Percentiles rank a stretch among this genome's conserved stretches.
phyloP scores from a whole-genome alignment of 139 green algal species.

The Spirogloea muscicola region DNA sequence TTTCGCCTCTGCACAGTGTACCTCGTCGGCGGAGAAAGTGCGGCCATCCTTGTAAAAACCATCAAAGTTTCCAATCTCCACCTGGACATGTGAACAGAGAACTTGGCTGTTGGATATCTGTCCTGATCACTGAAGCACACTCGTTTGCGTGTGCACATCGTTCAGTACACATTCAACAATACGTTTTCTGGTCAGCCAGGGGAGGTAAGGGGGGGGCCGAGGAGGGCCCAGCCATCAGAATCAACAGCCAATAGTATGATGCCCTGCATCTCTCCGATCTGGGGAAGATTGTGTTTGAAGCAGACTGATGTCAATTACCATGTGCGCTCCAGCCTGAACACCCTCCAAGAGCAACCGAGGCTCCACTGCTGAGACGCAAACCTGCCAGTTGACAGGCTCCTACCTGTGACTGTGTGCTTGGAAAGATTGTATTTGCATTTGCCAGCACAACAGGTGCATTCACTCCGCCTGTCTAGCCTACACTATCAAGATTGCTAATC shows the following conservation, averaged over 20 bases:
- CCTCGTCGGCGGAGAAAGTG: constrained; percentile 45
- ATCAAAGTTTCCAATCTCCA: constrained; percentile 52
- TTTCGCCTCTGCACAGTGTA: neutral
- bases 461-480: too few species aligned
- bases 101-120: too few species aligned
- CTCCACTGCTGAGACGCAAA: constrained; percentile 44
- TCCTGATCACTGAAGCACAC: neutral
- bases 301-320: constrained; percentile 23
- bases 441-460: too few species aligned
- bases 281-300: too few species aligned
- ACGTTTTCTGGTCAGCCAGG: neutral
- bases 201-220: neutral
- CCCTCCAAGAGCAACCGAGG: constrained; percentile 28
- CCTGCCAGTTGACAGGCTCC: constrained; percentile 2
- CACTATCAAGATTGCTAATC: too few species aligned
- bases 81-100: constrained; percentile 14
- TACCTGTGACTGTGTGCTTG: too few species aligned
- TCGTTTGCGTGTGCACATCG: neutral
- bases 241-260: too few species aligned
- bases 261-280: too few species aligned
- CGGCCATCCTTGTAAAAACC: constrained; percentile 43
- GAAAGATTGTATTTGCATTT: too few species aligned
- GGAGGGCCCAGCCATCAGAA: neutral
- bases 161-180: neutral
- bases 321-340: constrained; percentile 36